Percentiles rank a stretch among this genome's conserved stretches.
Evolutionary conservation across 2,329 filamentous ascomycete genomes (phyloP).

Genomic region (Xylariaceae sp.): DNA sequence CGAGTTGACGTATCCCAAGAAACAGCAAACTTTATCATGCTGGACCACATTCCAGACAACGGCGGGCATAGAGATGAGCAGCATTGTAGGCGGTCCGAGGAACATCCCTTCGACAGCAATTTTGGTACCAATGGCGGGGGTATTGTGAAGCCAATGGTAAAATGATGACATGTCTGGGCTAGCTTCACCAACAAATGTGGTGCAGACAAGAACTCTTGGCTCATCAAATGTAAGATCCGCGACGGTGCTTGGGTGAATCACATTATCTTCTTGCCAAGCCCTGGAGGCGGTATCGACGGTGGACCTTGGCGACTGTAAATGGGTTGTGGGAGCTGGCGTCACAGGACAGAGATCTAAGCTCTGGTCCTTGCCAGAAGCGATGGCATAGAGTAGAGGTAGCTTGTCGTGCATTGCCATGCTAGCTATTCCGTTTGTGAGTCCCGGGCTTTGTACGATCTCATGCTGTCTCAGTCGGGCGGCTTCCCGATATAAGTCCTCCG

Average conservation of each 20-base stretch:
- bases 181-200: conserved; percentile 62
- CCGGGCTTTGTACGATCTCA: conserved; percentile 41
- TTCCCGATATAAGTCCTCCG: conserved; percentile 56
- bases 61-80: conserved; percentile 62
- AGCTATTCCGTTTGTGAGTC: conserved; percentile 43
- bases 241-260: conserved; percentile 46
- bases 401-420: conserved; percentile 34
- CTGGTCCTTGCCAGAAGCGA: conserved; percentile 52
- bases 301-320: conserved; percentile 32
- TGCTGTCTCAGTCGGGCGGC: conserved; percentile 43
- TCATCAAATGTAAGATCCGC: conserved; percentile 59
- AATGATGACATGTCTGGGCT: conserved; percentile 63
- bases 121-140: conserved; percentile 52
- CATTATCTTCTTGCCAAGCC: conserved; percentile 37
- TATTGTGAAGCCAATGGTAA: conserved; percentile 61
- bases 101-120: conserved; percentile 66
- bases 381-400: conserved; percentile 51
- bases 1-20: conserved; percentile 61
- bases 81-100: conserved; percentile 60
- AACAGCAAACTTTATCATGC: conserved; percentile 63
- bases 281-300: conserved; percentile 31
- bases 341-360: conserved; percentile 51
- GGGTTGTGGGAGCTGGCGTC: conserved; percentile 31
- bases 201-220: conserved; percentile 60
- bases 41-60: conserved; percentile 61